Percentiles rank a stretch among this genome's conserved stretches.
phyloP scores from a whole-genome alignment of 805 yeast genomes.

The Saccharomycopsis synnaedendra region DNA sequence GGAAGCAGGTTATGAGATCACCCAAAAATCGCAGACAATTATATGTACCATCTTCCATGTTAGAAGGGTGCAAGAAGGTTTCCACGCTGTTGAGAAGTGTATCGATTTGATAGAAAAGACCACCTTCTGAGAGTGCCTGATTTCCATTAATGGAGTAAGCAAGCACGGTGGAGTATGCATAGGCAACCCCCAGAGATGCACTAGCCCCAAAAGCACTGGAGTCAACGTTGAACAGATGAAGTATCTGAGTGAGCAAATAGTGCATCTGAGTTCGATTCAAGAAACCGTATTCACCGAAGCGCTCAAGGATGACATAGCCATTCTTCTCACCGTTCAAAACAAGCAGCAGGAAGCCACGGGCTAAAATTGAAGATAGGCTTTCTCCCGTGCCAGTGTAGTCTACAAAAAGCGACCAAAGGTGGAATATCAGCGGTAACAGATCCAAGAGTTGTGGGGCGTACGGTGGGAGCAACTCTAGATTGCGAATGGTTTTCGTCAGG shows the following conservation, averaged over 20 bases:
- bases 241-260: conserved; percentile 44
- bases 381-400: conserved; percentile 32
- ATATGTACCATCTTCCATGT: conserved; percentile 79
- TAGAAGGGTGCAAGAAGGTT: conserved; percentile 87
- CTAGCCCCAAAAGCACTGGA: conserved; percentile 34
- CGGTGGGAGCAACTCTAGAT: conserved; percentile 32
- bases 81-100: conserved; percentile 57
- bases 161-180: conserved; percentile 37
- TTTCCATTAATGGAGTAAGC: conserved; percentile 53
- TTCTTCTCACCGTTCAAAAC: conserved; percentile 18
- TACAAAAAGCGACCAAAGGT: conserved; percentile 43
- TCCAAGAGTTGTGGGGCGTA: conserved; percentile 33
- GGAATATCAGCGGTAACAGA: conserved; percentile 56
- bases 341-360: conserved; percentile 29
- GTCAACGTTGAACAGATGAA: conserved; percentile 34
- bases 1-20: conserved; percentile 47
- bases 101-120: conserved; percentile 40
- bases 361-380: conserved; percentile 22
- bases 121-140: conserved; percentile 26
- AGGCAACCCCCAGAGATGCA: conserved; percentile 25
- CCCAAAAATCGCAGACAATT: conserved; percentile 56
- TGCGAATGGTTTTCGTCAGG: conserved; percentile 19
- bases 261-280: conserved; percentile 52
- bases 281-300: conserved; percentile 47
- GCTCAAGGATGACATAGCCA: conserved; percentile 22